Evolutionary conservation across 306 rosid species (phyloP), one percentile per base, ranked within the genome.

Genomic region (Vigna nakashimae): DNA sequence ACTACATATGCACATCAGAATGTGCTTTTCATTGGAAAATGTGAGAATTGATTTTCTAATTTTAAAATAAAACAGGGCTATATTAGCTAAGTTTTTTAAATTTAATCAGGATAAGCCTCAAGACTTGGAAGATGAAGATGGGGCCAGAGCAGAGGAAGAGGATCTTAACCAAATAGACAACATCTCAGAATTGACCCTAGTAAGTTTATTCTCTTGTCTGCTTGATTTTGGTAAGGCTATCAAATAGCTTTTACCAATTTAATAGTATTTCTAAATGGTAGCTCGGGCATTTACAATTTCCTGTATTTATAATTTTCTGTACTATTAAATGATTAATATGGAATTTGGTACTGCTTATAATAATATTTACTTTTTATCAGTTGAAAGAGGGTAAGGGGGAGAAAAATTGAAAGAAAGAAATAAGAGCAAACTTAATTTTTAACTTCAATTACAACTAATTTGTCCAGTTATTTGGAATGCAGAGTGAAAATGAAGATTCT

Each of bases 401-500:
- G 55, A 72, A 53, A 28, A 45, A 36, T 12, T 79, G 59, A 66
- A 42, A 65, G 66, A 65, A 80, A 69, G 62, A 65, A 75, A 65
- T 56, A 24, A 20, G 20, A 20, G 30, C 34, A 60, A 9, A 15
- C 26, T 13, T 57, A 4, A 15, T 46, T 51, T 79, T 50, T 51
- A 58, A 32, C 72, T 71, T 16, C 73, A 26, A 67, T 15, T 34
- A 55, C 14, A 12, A 38, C 49, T n/a, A 76, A 71, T 51, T 76
- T 78, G 1, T 66, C 13, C 32, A 51, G 17, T 22, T 62, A 32
- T 57, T 82, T 14, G 50, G 50, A 38, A 53, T 78, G 82, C 90
- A 91, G 97, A 79, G 83, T 63, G 94, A 85, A 67, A 86, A 83
- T 17, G 92, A 91, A 75, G 87, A 76, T 76, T 84, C 86, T 30